Evolutionary conservation across 768 basidiomycete genomes (phyloP).

Genomic region (Kwoniella shandongensis): DNA sequence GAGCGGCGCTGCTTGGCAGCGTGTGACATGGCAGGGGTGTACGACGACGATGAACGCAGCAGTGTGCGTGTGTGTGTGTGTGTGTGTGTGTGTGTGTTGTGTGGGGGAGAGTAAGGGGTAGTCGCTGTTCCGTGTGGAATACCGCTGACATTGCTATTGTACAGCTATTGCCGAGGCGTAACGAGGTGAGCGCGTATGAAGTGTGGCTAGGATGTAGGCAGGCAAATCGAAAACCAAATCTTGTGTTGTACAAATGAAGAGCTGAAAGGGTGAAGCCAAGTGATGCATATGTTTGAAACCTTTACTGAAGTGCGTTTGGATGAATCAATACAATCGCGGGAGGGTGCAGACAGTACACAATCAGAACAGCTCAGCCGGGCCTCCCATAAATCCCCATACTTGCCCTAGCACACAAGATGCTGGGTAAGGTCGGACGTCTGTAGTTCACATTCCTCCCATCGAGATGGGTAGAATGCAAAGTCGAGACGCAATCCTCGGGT

Average conservation of each 20-base stretch:
- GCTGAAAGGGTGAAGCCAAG: constrained; percentile 7
- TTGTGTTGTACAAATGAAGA: constrained; percentile 3
- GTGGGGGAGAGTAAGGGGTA: constrained; percentile 8
- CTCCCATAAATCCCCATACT: constrained; percentile 39
- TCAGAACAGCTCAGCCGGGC: constrained; percentile 48
- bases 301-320: no score
- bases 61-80: constrained; percentile 12
- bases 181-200: neutral
- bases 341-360: neutral
- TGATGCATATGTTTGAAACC: constrained; percentile 24
- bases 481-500: constrained; percentile 39
- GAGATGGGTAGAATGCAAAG: neutral
- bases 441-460: neutral
- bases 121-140: no score
- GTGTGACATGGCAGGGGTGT: constrained; percentile 1
- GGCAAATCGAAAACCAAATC: no score
- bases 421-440: constrained; percentile 29
- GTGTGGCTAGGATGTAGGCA: neutral
- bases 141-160: no score
- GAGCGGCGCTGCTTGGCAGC: neutral
- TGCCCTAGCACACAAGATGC: constrained; percentile 20
- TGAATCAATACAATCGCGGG: no score
- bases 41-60: constrained; percentile 11
- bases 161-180: no score
- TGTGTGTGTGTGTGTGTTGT: neutral